Evolutionary conservation across 257 asterid genomes (phyloP), one percentile per base, ranked within the genome.

Genomic region (Gentiana macrophylla): DNA sequence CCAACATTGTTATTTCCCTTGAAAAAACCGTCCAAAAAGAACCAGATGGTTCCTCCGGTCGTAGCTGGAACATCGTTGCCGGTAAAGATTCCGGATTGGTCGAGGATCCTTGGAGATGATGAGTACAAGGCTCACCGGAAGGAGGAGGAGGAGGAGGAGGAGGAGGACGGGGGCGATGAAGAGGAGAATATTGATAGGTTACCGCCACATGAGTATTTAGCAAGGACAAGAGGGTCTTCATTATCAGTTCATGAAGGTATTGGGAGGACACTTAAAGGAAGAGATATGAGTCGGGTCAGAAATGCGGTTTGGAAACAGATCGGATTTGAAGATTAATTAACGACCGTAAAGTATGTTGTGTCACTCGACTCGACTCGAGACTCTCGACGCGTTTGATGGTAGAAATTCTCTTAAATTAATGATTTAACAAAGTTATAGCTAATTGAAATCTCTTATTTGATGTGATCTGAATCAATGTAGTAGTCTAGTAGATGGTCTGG

Each of bases 171-270:
- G 0, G 74, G 63, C 32, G 75, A 53, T 4, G 70, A 37, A 2
- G 72, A 62, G 0, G 80, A 53, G 0, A 75, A 65, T 0, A 78
- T 50, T 0, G 80, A 62, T 1, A 65, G 70, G 55, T 35, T 84
- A 2, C 96, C 98, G 57, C 98, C 98, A 56, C 98, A 91, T 65
- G 98, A 79, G 67, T 84, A 87, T 48, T 32, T 91, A 63, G 96
- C 96, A 10, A 72, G 90, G 63, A 72, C 79, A 4, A 64, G 98
- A 55, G 85, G 70, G 8, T 83, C 94, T 50, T 83, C 97, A 1
- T 79, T 80, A 45, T 88, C 97, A 32, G 94, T 88, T 44, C 97
- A 88, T 37, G 94, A 88, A 70, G 96, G 96, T 0, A 53, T 72
- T 2, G 94, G 96, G 43, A 71, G 98, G 61, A 90, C 95, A 41